These are phyloP conservation scores for Fusarium abutilonis DNA, from an alignment of 2,329 filamentous ascomycete species.

Conservation along the genomic window DNA sequence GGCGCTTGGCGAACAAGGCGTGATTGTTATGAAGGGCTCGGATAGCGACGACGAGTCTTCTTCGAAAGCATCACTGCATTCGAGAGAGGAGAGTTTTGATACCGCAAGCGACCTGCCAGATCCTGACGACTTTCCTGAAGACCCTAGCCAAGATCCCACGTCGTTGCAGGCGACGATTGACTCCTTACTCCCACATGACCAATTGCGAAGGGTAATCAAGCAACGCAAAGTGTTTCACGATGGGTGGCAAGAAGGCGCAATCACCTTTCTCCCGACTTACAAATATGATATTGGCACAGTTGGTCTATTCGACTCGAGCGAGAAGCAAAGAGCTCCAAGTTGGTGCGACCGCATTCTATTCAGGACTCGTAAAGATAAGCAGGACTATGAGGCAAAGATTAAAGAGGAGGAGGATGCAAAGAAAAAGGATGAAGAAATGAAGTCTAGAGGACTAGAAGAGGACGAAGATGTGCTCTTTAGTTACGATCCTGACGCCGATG, in stretches of 20 bases:
- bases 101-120: slow-evolving; percentile 62
- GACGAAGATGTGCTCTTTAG: slow-evolving; percentile 89
- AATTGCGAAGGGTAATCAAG: slow-evolving; percentile 78
- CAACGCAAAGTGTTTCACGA: slow-evolving; percentile 85
- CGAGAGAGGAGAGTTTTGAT: slow-evolving; percentile 52
- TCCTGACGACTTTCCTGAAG: slow-evolving; percentile 72
- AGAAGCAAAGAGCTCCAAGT: slow-evolving; percentile 90
- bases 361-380: slow-evolving; percentile 76
- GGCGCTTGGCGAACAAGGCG: slow-evolving; percentile 57
- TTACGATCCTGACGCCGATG: slow-evolving; percentile 84
- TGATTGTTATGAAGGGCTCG: slow-evolving; percentile 58
- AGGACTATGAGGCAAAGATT: slow-evolving; percentile 70
- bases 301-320: slow-evolving; percentile 91
- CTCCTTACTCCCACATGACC: slow-evolving; percentile 89
- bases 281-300: slow-evolving; percentile 98
- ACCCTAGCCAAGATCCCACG: slow-evolving; percentile 79
- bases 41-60: slow-evolving; percentile 60
- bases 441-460: slow-evolving; percentile 78
- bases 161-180: slow-evolving; percentile 89
- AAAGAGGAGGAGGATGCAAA: slow-evolving; percentile 73
- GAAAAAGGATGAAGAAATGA: slow-evolving; percentile 86
- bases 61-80: slow-evolving; percentile 48
- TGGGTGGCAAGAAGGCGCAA: slow-evolving; percentile 89
- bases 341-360: slow-evolving; percentile 98
- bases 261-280: slow-evolving; percentile 92